These are phyloP conservation scores for Globomyces sp. DNA, from an alignment of 371 early-diverging fungal species.

Conservation along the genomic window DNA sequence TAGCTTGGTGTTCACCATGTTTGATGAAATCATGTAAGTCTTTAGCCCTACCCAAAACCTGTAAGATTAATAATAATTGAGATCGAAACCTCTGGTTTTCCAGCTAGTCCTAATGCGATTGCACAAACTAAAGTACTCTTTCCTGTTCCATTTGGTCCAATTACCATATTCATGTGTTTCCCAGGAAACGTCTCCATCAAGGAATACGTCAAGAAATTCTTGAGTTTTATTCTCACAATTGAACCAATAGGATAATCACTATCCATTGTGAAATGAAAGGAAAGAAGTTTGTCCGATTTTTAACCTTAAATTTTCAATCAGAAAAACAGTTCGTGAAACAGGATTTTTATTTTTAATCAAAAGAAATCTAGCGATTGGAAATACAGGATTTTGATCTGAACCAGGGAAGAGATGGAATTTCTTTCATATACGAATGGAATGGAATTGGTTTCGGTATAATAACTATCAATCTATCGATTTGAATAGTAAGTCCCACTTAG, in stretches of 20 bases:
- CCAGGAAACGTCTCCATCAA: conserved; percentile 81
- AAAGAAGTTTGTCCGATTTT: too few relatives aligned
- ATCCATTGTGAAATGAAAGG: too few relatives aligned
- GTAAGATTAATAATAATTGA: neutral
- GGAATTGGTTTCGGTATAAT: too few relatives aligned
- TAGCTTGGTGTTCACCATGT: conserved; percentile 77
- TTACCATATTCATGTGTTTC: conserved; percentile 95
- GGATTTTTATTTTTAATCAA: neutral
- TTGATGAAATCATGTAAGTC: conserved; percentile 90
- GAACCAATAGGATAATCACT: conserved; percentile 17
- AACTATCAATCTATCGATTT: too few relatives aligned
- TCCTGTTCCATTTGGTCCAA: conserved; percentile 91
- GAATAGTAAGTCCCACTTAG: too few relatives aligned
- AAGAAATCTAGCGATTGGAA: too few relatives aligned
- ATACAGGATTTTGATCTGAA: too few relatives aligned
- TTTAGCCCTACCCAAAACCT: conserved; percentile 82
- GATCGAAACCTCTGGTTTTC: conserved; percentile 68
- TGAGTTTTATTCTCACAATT: conserved; percentile 75
- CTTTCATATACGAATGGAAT: too few relatives aligned
- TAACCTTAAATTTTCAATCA: conserved; percentile 1
- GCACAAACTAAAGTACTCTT: conserved; percentile 98
- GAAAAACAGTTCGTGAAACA: neutral
- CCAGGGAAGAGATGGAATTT: too few relatives aligned
- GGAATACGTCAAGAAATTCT: conserved; percentile 92
- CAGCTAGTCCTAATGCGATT: conserved; percentile 94